Base-by-base conservation (phyloP, 164 flowering plant species). In the Nymphaea colorata region DNA sequence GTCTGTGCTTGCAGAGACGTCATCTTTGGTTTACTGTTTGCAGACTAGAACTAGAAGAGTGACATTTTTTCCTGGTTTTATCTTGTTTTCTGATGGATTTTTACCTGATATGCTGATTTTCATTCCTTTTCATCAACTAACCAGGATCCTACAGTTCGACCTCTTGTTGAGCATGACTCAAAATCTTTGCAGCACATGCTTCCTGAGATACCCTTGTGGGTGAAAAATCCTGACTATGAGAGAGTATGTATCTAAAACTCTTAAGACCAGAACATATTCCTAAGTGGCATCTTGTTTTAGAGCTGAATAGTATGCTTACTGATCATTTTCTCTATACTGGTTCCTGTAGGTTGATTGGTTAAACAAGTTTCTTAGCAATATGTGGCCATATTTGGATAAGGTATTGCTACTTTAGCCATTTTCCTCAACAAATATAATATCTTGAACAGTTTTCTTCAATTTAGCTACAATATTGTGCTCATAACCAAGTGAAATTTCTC, bases 341-440 rank as follows among this genome's bases (percentile, higher is more conserved):
- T 10, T 65, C 57, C 17, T 79, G 77, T 66, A 94, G 99, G 71
- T 95, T 81, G 99, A 95, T 73, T 95, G 99, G 99, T 84, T 94
- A 18, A 94, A 90, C 85, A 87, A 79, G 73, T 87, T 94, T 55
- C 75, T 94, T 43, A 85, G 71, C 43, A 42, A 14, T 44, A 90
- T 94, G 95, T 94, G 99, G 99, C 99, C 99, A 75, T 91, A 87
- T 70, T 79, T 95, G 67, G 94, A 95, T 80, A 90, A 82, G 96
- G 99, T 91, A 71, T 12, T 65, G 18, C 66, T 45, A 60, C 17
- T 66, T 41, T 47, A 41, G 45, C 25, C 61, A 15, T 53, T 45
- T 41, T 17, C 68, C 67, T 10, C 62, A 3, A 3, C 62, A 47
- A 47, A 2, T 12, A 47, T 47, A 12, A 47, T 6, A 47, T 61